Evolutionary conservation across 805 yeast genomes (phyloP).

Genomic region (Nakazawaea ambrosiae): DNA sequence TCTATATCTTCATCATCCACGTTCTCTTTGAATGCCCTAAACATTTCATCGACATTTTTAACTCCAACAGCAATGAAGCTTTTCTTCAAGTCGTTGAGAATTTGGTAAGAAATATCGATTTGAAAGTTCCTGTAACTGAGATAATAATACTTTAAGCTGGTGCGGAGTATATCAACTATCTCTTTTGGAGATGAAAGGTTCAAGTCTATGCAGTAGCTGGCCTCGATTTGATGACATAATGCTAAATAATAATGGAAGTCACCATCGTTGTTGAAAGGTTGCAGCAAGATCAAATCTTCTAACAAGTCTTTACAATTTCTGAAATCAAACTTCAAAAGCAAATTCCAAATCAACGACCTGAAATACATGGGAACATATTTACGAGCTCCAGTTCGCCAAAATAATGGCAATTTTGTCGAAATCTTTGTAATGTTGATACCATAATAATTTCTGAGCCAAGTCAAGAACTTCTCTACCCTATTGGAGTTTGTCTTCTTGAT

Average conservation of each 20-base stretch:
- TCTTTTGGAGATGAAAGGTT: background rate
- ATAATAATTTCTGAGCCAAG: constrained; percentile 27
- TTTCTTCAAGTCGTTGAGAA: background rate
- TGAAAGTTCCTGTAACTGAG: background rate
- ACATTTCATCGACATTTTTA: background rate
- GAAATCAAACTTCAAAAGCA: constrained; percentile 29
- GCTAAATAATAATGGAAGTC: constrained; percentile 29
- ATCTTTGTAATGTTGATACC: constrained; percentile 8
- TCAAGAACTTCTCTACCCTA: constrained; percentile 26
- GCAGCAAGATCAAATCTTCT: constrained; percentile 30
- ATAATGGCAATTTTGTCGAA: constrained; percentile 24
- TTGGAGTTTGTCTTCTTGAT: constrained; percentile 2
- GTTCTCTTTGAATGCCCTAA: no score
- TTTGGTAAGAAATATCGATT: background rate
- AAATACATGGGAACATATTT: constrained; percentile 35
- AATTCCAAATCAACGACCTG: constrained; percentile 34
- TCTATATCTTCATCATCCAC: no score
- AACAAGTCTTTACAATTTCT: constrained; percentile 26
- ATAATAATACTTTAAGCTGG: background rate
- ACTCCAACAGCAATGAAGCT: background rate
- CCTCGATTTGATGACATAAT: constrained; percentile 17
- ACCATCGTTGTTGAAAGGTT: constrained; percentile 37
- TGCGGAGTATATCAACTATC: background rate
- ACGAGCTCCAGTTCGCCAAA: constrained; percentile 32
- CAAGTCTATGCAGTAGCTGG: background rate